A percentile compares a stretch with the other conserved stretches of the same genome.
Evolutionary conservation across 1,284 basidiomycete genomes (phyloP).

Genomic region (Gastroboletus turbinatus): DNA sequence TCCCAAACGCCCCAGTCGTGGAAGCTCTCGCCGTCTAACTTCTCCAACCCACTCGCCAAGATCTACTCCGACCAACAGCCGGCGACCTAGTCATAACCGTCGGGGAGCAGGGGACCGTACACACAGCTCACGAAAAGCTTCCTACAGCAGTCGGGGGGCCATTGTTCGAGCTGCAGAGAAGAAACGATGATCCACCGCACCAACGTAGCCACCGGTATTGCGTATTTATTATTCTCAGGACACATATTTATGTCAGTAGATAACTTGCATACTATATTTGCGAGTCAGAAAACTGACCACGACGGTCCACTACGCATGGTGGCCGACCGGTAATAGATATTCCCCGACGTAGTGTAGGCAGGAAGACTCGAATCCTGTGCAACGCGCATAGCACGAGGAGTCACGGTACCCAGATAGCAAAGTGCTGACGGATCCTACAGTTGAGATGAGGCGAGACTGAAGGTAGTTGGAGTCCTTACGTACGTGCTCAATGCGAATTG

Average conservation of each 20-base stretch:
- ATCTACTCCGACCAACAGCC: slow-evolving; percentile 12
- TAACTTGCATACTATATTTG: slow-evolving; percentile 1
- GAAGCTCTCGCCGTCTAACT: slow-evolving; percentile 11
- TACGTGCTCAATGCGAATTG: slow-evolving; percentile 14
- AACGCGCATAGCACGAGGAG: neutral
- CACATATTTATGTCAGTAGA: slow-evolving; percentile 24
- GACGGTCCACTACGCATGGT: neutral
- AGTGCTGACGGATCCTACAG: neutral
- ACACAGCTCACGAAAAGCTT: slow-evolving; percentile 22
- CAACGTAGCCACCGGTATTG: slow-evolving; percentile 1
- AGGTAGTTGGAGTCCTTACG: slow-evolving; percentile 13
- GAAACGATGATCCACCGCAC: slow-evolving; percentile 5
- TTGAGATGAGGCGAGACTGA: neutral
- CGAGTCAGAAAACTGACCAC: neutral
- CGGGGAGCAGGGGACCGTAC: slow-evolving; percentile 5
- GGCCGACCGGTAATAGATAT: neutral
- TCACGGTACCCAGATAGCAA: neutral
- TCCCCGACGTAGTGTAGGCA: neutral
- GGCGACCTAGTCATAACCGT: slow-evolving; percentile 21
- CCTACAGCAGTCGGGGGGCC: slow-evolving; percentile 13
- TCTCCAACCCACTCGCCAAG: slow-evolving; percentile 19
- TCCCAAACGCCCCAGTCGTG: slow-evolving; percentile 9
- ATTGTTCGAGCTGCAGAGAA: slow-evolving; percentile 3
- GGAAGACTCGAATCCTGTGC: neutral
- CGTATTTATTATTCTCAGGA: slow-evolving; percentile 22